Conservation (phyloP, 768 basidiomycete species). For the Kwoniella heveanensis region DNA sequence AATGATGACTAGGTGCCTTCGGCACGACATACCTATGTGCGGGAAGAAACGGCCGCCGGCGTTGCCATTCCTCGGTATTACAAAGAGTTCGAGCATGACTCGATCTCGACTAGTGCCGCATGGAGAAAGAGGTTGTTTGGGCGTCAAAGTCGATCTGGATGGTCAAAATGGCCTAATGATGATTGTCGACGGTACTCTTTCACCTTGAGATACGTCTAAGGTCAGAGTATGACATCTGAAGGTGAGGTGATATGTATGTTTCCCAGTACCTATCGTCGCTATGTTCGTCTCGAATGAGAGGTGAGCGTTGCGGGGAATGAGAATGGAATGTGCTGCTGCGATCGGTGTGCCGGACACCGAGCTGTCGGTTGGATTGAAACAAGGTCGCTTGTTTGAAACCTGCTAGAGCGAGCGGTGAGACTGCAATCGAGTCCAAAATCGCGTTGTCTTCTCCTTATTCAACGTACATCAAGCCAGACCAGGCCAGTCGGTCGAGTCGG, state of each 20-base stretch:
- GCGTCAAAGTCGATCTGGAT: not conserved
- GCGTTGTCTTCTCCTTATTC: no score
- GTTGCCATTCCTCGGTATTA: conserved; percentile 37
- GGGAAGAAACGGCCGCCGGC: conserved; percentile 38
- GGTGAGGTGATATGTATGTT: no score
- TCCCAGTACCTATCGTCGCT: no score
- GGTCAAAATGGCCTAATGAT: no score
- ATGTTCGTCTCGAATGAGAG: no score
- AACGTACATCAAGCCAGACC: not conserved
- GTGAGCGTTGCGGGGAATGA: no score
- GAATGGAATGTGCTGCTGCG: no score
- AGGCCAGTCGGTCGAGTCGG: not conserved
- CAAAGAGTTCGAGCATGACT: conserved; percentile 39
- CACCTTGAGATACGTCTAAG: no score
- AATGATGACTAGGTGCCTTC: not conserved
- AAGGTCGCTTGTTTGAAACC: not conserved
- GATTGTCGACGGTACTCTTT: no score
- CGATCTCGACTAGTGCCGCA: conserved; percentile 8
- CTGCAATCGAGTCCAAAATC: not conserved
- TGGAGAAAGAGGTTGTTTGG: conserved; percentile 14
- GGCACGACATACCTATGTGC: conserved; percentile 33
- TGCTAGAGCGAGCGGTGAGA: not conserved
- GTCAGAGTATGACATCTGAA: no score
- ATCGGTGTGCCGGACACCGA: no score
- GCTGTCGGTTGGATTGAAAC: not conserved